These are phyloP conservation scores for Triticum turgidum DNA, from an alignment of 176 grass and related monocot species.

Conservation along the genomic window DNA sequence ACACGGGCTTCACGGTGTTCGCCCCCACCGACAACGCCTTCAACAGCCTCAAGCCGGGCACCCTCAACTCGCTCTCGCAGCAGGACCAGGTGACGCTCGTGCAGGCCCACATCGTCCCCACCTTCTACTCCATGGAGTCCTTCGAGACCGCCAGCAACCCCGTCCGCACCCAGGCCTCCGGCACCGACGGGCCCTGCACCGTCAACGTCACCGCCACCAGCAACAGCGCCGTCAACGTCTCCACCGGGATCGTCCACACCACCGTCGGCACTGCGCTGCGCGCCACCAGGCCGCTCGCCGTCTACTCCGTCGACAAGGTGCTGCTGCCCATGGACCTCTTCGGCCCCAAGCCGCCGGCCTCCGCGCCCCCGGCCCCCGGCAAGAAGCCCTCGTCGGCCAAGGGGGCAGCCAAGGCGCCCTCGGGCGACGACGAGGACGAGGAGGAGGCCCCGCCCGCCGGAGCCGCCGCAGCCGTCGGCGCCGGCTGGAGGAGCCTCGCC, in stretches of 20 bases:
- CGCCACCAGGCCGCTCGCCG: slow-evolving; percentile 46
- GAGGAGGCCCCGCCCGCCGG: not conserved
- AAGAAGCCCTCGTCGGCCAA: slow-evolving; percentile 37
- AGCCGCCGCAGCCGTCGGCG: not conserved
- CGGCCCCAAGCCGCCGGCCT: slow-evolving; percentile 49
- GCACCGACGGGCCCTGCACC: slow-evolving; percentile 56
- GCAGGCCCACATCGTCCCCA: slow-evolving; percentile 73
- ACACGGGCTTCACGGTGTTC: slow-evolving; percentile 66
- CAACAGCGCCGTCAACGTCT: slow-evolving; percentile 62
- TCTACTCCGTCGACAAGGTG: slow-evolving; percentile 80
- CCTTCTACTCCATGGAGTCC: slow-evolving; percentile 41
- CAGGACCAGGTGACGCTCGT: slow-evolving; percentile 73
- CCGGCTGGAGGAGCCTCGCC: slow-evolving; percentile 34
- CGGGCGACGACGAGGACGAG: not conserved
- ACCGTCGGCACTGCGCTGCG: slow-evolving; percentile 42
- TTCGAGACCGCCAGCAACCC: slow-evolving; percentile 93
- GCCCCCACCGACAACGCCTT: slow-evolving; percentile 87
- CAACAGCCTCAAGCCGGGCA: slow-evolving; percentile 62
- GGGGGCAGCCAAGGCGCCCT: not conserved
- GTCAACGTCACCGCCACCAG: slow-evolving; percentile 71
- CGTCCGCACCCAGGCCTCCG: slow-evolving; percentile 78
- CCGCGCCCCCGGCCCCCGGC: slow-evolving; percentile 36
- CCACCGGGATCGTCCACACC: slow-evolving; percentile 61
- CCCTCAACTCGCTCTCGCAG: slow-evolving; percentile 59
- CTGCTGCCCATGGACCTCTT: slow-evolving; percentile 68